A percentile compares a stretch with the other conserved stretches of the same genome.
These are phyloP conservation scores for Limonium bicolor DNA, from an alignment of 148 eudicot species.

Conservation along the genomic window DNA sequence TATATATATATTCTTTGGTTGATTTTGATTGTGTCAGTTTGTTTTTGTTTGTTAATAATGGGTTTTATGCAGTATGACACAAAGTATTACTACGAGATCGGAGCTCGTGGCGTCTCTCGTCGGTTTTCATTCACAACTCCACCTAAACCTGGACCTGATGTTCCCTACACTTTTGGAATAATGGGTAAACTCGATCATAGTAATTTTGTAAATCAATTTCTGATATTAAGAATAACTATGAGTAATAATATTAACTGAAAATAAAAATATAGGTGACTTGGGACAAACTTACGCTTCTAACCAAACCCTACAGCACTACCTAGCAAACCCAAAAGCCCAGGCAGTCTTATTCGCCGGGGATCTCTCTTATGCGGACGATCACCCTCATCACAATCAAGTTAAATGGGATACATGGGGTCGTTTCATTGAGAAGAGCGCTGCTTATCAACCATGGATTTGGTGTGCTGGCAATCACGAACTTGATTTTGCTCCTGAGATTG, in stretches of 20 bases:
- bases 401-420: constrained; percentile 51
- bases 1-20: too few species aligned
- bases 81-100: constrained; percentile 2
- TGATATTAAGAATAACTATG: neutral
- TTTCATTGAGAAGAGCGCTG: constrained; percentile 33
- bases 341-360: constrained; percentile 37
- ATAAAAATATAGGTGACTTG: constrained; percentile 9
- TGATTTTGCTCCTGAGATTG: constrained; percentile 36
- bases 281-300: constrained; percentile 40
- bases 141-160: neutral
- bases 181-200: neutral
- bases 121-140: constrained; percentile 5
- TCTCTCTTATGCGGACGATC: constrained; percentile 36
- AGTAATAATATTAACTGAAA: neutral
- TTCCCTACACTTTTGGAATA: constrained; percentile 2
- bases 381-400: constrained; percentile 20
- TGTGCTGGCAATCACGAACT: constrained; percentile 42
- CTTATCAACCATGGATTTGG: constrained; percentile 50
- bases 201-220: neutral
- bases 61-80: constrained; percentile 3
- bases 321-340: constrained; percentile 28
- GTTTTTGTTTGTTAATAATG: too few species aligned
- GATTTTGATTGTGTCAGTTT: too few species aligned
- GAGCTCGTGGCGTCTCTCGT: neutral
- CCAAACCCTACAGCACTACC: constrained; percentile 28